phyloP scores from a whole-genome alignment of 2,329 filamentous ascomycete genomes.

The Colletotrichum phormii region DNA sequence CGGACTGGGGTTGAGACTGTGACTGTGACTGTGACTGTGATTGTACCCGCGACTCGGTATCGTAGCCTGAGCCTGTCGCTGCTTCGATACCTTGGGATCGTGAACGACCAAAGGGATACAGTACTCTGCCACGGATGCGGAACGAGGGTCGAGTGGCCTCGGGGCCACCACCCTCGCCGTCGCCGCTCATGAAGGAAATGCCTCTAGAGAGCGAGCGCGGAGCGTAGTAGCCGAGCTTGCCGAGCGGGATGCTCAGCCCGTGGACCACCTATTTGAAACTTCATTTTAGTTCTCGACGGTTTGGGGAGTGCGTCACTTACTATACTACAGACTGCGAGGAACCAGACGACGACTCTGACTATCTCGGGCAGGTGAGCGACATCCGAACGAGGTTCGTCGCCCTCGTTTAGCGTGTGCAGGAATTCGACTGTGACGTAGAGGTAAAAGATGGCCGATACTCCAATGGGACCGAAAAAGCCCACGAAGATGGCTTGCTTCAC shows the following conservation, averaged over 20 bases:
- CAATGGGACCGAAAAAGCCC: constrained; percentile 93
- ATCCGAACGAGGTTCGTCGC: constrained; percentile 73
- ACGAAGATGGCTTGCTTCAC: constrained; percentile 83
- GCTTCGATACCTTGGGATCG: constrained; percentile 13
- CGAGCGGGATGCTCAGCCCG: constrained; percentile 83
- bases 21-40: neutral
- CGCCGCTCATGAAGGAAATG: constrained; percentile 38
- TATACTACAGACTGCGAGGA: constrained; percentile 84
- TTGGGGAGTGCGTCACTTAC: constrained; percentile 60
- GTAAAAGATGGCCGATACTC: constrained; percentile 91
- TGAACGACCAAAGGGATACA: constrained; percentile 38
- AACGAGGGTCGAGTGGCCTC: constrained; percentile 37
- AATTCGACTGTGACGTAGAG: constrained; percentile 86
- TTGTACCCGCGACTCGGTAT: constrained; percentile 21
- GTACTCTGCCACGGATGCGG: constrained; percentile 45
- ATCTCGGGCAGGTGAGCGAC: constrained; percentile 74
- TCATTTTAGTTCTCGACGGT: constrained; percentile 26
- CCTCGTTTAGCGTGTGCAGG: constrained; percentile 66
- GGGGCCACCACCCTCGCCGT: constrained; percentile 1
- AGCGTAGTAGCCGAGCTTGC: constrained; percentile 72
- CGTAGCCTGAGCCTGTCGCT: neutral
- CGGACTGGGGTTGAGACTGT: constrained; percentile 1
- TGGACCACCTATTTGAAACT: constrained; percentile 72
- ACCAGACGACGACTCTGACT: constrained; percentile 84
- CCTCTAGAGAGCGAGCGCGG: constrained; percentile 67